Conservation (phyloP, 305 asterid species). For the Fraxinus platypoda region DNA sequence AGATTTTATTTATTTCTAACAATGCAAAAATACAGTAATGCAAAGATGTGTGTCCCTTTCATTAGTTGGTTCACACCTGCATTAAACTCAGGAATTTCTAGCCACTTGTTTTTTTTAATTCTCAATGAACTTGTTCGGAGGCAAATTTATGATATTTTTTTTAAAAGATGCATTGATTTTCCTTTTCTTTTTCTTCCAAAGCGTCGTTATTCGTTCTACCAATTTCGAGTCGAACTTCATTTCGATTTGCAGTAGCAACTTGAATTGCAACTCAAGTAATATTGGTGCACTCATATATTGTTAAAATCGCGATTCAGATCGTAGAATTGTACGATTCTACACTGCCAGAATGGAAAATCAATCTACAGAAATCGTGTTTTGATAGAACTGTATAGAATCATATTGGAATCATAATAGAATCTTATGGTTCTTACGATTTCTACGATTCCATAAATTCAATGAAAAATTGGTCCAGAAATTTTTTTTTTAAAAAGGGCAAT, state of each 20-base stretch:
- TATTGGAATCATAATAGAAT: not conserved
- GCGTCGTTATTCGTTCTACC: not conserved
- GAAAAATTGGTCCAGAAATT: too few species aligned
- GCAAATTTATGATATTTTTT: not conserved
- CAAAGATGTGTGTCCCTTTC: not conserved
- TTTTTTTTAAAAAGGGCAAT: too few species aligned
- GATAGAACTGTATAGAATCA: not conserved
- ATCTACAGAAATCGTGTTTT: not conserved
- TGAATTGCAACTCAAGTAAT: not conserved
- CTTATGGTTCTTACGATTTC: not conserved
- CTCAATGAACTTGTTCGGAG: not conserved
- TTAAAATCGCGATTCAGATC: too few species aligned
- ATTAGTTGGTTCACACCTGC: not conserved
- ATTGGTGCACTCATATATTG: slow-evolving; percentile 1
- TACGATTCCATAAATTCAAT: not conserved
- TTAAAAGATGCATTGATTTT: not conserved
- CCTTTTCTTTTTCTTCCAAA: not conserved
- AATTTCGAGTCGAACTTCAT: not conserved
- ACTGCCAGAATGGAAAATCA: not conserved
- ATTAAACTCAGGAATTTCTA: not conserved
- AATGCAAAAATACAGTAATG: not conserved
- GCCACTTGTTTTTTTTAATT: not conserved
- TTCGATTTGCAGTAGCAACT: not conserved
- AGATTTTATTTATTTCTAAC: not conserved
- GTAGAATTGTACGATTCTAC: not conserved